phyloP scores from a whole-genome alignment of 2,329 filamentous ascomycete genomes.

The Coniella lustricola region DNA sequence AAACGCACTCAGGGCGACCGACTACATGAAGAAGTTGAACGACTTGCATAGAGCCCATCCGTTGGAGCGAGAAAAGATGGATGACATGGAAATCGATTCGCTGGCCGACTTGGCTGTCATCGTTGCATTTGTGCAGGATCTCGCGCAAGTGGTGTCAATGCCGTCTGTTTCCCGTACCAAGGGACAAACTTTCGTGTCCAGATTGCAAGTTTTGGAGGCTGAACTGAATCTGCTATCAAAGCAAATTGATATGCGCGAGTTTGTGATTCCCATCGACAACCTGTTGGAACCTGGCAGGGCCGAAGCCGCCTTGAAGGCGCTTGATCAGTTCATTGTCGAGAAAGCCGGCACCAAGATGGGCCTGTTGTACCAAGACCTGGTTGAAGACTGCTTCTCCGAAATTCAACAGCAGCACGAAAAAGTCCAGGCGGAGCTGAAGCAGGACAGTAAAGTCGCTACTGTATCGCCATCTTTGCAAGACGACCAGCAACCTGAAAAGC shows the following conservation, averaged over 20 bases:
- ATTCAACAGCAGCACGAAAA: constrained; percentile 26
- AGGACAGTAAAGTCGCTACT: constrained; percentile 17
- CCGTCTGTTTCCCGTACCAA: constrained; percentile 34
- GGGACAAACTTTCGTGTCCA: constrained; percentile 29
- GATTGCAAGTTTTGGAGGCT: constrained; percentile 26
- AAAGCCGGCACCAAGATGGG: constrained; percentile 34
- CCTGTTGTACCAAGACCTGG: constrained; percentile 36
- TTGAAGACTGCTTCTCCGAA: constrained; percentile 30
- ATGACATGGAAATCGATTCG: constrained; percentile 26
- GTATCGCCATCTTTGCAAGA: constrained; percentile 18
- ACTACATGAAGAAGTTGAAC: constrained; percentile 35
- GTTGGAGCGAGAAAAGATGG: constrained; percentile 27
- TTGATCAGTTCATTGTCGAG: constrained; percentile 31
- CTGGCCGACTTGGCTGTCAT: constrained; percentile 32
- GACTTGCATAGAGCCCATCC: constrained; percentile 30
- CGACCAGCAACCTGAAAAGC: constrained; percentile 14
- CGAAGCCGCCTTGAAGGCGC: constrained; percentile 25
- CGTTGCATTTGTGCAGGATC: constrained; percentile 31
- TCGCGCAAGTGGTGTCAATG: constrained; percentile 27
- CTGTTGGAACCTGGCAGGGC: constrained; percentile 34
- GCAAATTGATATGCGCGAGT: constrained; percentile 33
- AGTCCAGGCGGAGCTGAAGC: constrained; percentile 19
- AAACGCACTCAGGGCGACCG: constrained; percentile 26
- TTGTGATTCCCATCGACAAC: constrained; percentile 34
- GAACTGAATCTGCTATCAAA: constrained; percentile 33